Base-by-base conservation (phyloP, 1,284 basidiomycete species). In the Cutaneotrichosporon sp. region DNA sequence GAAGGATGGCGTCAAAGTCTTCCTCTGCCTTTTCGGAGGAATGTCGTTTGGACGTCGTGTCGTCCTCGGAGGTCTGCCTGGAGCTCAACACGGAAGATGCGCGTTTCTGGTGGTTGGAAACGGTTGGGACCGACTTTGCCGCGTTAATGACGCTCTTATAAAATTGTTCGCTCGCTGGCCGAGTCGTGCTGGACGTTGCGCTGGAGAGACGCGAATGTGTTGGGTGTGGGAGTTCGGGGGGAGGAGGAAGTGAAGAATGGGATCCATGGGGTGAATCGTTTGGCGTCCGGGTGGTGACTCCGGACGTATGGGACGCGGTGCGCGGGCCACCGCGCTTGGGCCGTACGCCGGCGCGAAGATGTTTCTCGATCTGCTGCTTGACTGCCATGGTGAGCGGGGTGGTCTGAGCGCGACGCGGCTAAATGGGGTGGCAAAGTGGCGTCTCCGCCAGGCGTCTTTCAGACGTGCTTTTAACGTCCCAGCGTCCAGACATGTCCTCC, bases 1-100 rank as follows among this genome's bases (percentile, higher is more conserved):
- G 82, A 82, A 96, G 85, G 69, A 94, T 78, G 69, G 89, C 84
- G 74, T 96, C 91, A 72, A 96, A 96, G 70, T 92, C 88, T 56
- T 86, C 72, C 43, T 72, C 66, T 3, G 68, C 68, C 15, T 47
- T 34, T n/a, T 54, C 51, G 1, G 55, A 26, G 14, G 42, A 17
- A 18, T 44, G 42, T 10, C 17, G 20, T 30, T 21, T 4, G 17
- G 33, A 21, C 22, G 5, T 30, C n/a, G 33, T 21, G 43, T 45
- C 49, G 30, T 52, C 21, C 21, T 43, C 33, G 18, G 30, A 23
- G 9, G 38, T 18, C 47, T 41, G 39, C 39, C 45, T 10, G 14
- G 45, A 13, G 26, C 40, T 37, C 42, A 39, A 38, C 15, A 49
- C 34, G 30, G 49, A 50, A 4, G 55, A 54, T 33, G 43, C 52